These are phyloP conservation scores for Aegilops longissima DNA, from an alignment of 176 grass and related monocot species.

Conservation along the genomic window DNA sequence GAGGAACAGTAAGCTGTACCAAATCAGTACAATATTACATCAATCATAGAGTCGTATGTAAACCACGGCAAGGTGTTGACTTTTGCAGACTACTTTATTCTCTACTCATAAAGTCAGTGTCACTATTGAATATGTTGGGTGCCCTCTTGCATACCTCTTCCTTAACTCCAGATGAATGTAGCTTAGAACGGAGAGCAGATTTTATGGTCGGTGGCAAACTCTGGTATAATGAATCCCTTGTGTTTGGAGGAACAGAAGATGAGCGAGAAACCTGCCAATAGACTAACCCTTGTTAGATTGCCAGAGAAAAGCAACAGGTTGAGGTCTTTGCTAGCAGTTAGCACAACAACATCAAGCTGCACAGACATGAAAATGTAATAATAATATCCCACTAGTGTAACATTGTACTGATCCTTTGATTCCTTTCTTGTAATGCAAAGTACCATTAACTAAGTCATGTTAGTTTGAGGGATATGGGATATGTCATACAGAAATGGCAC, in stretches of 20 bases:
- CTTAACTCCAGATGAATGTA: constrained; percentile 66
- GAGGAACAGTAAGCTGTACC: constrained; percentile 62
- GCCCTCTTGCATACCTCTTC: constrained; percentile 70
- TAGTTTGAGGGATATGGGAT: neutral
- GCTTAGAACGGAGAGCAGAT: constrained; percentile 67
- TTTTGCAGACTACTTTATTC: constrained; percentile 22
- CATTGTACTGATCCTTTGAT: constrained; percentile 20
- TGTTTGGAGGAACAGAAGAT: constrained; percentile 84
- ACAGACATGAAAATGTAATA: constrained; percentile 14
- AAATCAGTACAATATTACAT: constrained; percentile 27
- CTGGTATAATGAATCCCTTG: constrained; percentile 92
- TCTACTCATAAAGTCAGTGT: neutral
- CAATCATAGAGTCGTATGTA: constrained; percentile 23
- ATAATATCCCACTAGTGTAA: constrained; percentile 13
- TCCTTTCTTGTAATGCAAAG: neutral
- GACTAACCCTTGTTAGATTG: constrained; percentile 34
- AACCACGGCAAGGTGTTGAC: neutral
- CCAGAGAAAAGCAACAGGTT: neutral
- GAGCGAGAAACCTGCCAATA: constrained; percentile 76
- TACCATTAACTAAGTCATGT: constrained; percentile 19
- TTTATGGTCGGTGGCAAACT: constrained; percentile 83
- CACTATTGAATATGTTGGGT: neutral
- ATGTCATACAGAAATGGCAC: constrained; percentile 3
- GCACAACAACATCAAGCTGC: constrained; percentile 16
- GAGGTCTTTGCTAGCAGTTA: constrained; percentile 9